Conservation (phyloP, 441 rosid species). For the Geranium incanum region DNA sequence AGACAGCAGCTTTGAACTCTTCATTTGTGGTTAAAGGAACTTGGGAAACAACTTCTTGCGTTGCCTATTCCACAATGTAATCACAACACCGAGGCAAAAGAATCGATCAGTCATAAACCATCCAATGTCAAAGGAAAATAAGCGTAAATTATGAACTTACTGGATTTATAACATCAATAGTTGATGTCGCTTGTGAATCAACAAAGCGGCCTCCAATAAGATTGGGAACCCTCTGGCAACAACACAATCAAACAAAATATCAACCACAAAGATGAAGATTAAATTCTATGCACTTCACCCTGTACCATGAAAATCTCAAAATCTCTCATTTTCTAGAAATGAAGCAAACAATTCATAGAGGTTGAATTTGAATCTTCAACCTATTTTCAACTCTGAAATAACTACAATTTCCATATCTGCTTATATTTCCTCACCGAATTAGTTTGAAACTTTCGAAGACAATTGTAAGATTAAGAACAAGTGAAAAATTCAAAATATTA, state of each 20-base stretch:
- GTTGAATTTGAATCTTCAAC: no score
- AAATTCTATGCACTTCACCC: not conserved
- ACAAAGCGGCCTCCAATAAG: slow-evolving; percentile 74
- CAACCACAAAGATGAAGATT: not conserved
- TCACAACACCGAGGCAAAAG: slow-evolving; percentile 11
- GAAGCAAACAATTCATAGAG: no score
- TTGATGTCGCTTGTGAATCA: slow-evolving; percentile 51
- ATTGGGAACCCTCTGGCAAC: slow-evolving; percentile 67
- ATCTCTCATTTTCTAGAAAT: no score
- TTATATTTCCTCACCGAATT: not conserved
- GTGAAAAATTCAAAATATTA: not conserved
- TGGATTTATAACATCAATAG: slow-evolving; percentile 73
- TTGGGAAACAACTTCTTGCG: slow-evolving; percentile 78
- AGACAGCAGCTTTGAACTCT: slow-evolving; percentile 80
- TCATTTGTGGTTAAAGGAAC: slow-evolving; percentile 78
- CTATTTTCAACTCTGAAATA: not conserved
- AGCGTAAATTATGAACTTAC: slow-evolving; percentile 34
- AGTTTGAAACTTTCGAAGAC: not conserved
- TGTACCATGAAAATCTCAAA: not conserved
- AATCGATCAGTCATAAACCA: not conserved
- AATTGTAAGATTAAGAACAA: not conserved
- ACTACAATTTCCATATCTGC: not conserved
- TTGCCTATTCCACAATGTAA: slow-evolving; percentile 42
- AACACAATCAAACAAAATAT: slow-evolving; percentile 9
- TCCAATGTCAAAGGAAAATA: not conserved